Percentiles rank a stretch among this genome's conserved stretches.
Evolutionary conservation across 2,329 filamentous ascomycete species (phyloP).

Genomic region (Coniochaeta prunicola): DNA sequence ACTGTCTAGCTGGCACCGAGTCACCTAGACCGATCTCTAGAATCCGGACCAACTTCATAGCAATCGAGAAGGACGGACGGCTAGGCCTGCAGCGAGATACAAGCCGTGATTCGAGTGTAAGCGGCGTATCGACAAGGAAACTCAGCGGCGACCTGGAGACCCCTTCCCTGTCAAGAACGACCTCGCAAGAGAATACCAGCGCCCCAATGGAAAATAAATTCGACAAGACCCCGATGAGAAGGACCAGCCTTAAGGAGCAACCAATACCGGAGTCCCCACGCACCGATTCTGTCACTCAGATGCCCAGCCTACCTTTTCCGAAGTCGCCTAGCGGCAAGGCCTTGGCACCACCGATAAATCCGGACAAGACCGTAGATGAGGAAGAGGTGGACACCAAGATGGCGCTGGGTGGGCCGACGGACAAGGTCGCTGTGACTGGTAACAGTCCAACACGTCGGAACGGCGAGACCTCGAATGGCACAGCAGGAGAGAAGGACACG

Average conservation of each 20-base stretch:
- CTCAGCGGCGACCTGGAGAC: slow-evolving; percentile 31
- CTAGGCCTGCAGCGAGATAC: slow-evolving; percentile 42
- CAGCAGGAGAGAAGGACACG: slow-evolving; percentile 8
- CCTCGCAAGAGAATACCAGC: slow-evolving; percentile 30
- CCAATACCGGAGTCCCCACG: slow-evolving; percentile 35
- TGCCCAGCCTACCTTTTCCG: slow-evolving; percentile 1
- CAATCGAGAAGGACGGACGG: slow-evolving; percentile 59
- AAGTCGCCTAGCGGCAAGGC: neutral
- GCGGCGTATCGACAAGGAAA: slow-evolving; percentile 23
- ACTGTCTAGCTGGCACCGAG: slow-evolving; percentile 26
- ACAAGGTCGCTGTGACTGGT: slow-evolving; percentile 13
- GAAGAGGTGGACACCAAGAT: slow-evolving; percentile 26
- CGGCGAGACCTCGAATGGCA: neutral
- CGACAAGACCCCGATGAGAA: slow-evolving; percentile 21
- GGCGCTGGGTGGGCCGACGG: slow-evolving; percentile 20
- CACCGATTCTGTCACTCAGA: slow-evolving; percentile 10
- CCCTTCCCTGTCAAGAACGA: slow-evolving; percentile 19
- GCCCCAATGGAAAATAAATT: slow-evolving; percentile 20
- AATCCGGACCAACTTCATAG: slow-evolving; percentile 68
- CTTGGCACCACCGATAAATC: slow-evolving; percentile 16
- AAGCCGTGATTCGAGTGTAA: slow-evolving; percentile 32
- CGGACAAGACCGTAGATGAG: slow-evolving; percentile 31
- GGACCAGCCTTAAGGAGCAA: slow-evolving; percentile 28
- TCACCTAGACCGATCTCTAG: slow-evolving; percentile 64
- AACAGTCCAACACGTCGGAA: slow-evolving; percentile 9